Base-by-base conservation (phyloP, 164 flowering plant genomes). In the Piper betle region DNA sequence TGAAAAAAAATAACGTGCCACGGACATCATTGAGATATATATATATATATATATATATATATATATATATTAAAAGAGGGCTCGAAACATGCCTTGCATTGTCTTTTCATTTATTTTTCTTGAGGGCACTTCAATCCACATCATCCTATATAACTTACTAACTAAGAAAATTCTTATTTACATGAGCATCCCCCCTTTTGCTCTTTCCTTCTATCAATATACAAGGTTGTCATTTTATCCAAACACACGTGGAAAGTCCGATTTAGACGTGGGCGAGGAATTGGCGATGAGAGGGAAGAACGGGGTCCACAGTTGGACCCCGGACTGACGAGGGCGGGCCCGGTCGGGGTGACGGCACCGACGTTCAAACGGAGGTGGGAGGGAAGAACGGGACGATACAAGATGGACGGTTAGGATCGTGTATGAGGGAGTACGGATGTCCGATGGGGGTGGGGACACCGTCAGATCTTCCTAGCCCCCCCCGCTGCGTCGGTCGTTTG, bases 381-480 rank as follows among this genome's bases (percentile, higher is more conserved):
- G 50, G 15, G 15, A 10, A 15, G 12, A 46, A 12, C 15, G 50
- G 15, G 15, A 12, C 10, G 50, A 46, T 46, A 46, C 15, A 10
- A 10, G 50, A 18, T 42, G 59, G 48, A 63, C 54, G 60, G 66
- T 25, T 46, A 17, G 15, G 53, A 55, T 63, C 43, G 3, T 1
- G 42, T 63, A 53, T 43, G 52, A 6, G 15, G 37, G 39, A 15
- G 16, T 17, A n/a, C 39, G 46, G 60, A 62, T 63, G 6, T n/a
- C 38, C 4, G 38, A 33, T 39, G 48, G 37, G 56, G 25, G 52
- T 33, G n/a, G 53, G 19, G 66, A 63, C 66, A 63, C 60, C 58
- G 66, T 38, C 66, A 25, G 52, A 56, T 55, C 59, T 33, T 52
- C 33, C 3, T 59, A 60, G 55, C 41, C 53, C 9, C 25, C 37